Percentiles rank a stretch among this genome's conserved stretches.
phyloP scores from a whole-genome alignment of 2,329 filamentous ascomycete species.

The Torrubiellomyces zombiae region DNA sequence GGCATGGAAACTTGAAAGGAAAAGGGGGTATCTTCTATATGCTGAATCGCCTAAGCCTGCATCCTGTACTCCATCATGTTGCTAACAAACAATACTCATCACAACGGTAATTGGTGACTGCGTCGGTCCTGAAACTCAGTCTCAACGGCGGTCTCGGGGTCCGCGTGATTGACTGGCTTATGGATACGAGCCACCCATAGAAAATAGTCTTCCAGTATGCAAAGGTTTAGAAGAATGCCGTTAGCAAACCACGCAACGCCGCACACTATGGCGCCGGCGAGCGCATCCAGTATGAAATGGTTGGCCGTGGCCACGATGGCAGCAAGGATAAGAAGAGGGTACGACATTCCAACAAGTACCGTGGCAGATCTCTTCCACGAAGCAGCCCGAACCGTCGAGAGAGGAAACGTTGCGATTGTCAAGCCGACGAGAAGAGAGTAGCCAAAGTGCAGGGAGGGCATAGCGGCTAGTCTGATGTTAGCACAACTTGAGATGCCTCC shows the following conservation, averaged over 20 bases:
- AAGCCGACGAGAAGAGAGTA: constrained; percentile 59
- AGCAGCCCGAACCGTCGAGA: constrained; percentile 34
- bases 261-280: constrained; percentile 51
- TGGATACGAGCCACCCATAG: constrained; percentile 45
- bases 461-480: constrained; percentile 51
- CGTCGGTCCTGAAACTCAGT: constrained; percentile 11
- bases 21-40: no score
- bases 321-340: constrained; percentile 46
- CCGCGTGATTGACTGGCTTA: constrained; percentile 35
- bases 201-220: constrained; percentile 52
- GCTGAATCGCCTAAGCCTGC: no score
- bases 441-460: constrained; percentile 62
- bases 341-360: constrained; percentile 36
- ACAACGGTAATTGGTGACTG: no score
- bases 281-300: constrained; percentile 55
- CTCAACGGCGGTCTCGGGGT: constrained; percentile 19
- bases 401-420: constrained; percentile 49
- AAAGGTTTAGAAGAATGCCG: constrained; percentile 40
- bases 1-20: no score
- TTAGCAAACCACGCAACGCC: constrained; percentile 43
- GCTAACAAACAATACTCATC: no score
- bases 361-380: constrained; percentile 31
- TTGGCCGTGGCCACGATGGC: constrained; percentile 59
- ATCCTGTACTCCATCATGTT: no score
- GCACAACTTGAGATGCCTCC: no score